Evolutionary conservation across 805 yeast genomes (phyloP), one percentile per base, ranked within the genome.

Genomic region (Saccharomycopsis oosterbeekiorum): DNA sequence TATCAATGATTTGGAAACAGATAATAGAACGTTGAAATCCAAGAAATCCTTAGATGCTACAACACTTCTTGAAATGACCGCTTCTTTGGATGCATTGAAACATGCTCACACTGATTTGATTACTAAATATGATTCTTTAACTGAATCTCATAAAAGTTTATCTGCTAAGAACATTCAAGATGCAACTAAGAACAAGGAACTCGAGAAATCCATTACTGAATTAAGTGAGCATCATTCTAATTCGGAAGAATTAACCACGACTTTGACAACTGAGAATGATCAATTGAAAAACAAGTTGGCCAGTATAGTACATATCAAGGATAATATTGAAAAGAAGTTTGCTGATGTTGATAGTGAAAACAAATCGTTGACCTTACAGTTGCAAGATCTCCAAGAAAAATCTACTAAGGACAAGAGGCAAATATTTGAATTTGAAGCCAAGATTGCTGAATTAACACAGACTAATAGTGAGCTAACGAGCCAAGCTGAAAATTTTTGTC

Each of bases 101-200:
- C 4, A 37, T 34, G 62, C 65, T 26, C 62, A 63, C 55, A 51
- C 39, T 21, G 24, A 56, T 2, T 59, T 63, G 42, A 65, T 69
- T 29, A 74, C 69, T 15, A 76, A 75, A 51, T 76, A 73, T 64
- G 70, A 67, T 41, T 66, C 65, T 12, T 62, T 74, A 17, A 58
- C 68, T 19, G 73, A 56, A n/a, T 70, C 58, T 68, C 58, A 62
- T 34, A 69, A 24, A 68, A 68, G 39, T 61, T 67, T 15, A 55
- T 60, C 71, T n/a, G 73, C 74, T 1, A 43, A 56, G 39, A 26
- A 60, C 24, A 11, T 21, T 4, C 37, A 55, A n/a, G 39, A 15
- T 24, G 10, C 15, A 11, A 11, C 24, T 12, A 47, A 47, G 8
- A 12, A 15, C 12, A 47, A 24, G n/a, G 53, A 47, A 8, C 26